These are phyloP conservation scores for Russula olivacea DNA, from an alignment of 768 basidiomycete species.

Conservation along the genomic window DNA sequence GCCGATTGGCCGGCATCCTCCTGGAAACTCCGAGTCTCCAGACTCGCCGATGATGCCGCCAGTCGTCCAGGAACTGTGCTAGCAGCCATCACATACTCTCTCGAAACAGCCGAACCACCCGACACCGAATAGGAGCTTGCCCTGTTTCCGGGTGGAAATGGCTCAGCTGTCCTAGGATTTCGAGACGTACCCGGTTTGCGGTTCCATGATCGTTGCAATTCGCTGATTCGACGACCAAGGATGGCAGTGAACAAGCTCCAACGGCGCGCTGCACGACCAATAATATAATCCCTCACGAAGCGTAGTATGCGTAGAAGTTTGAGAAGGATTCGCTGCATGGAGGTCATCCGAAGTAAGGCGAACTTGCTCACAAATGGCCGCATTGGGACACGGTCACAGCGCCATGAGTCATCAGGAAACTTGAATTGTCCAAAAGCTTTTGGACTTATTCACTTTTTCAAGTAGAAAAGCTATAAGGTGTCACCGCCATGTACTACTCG, in stretches of 20 bases:
- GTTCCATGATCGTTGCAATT: neutral
- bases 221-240: neutral
- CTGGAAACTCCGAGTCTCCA: neutral
- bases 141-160: neutral
- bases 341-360: neutral
- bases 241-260: neutral
- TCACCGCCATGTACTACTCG: no score
- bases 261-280: neutral
- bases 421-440: no score
- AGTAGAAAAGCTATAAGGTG: no score
- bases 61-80: neutral
- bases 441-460: no score
- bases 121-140: neutral
- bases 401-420: no score
- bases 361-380: neutral
- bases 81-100: conserved; percentile 1
- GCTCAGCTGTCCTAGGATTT: neutral
- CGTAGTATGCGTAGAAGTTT: neutral
- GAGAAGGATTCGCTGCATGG: neutral
- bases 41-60: neutral
- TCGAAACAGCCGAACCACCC: no score
- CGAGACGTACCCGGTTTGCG: neutral
- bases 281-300: neutral
- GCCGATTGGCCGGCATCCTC: neutral
- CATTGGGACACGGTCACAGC: no score